Percentiles rank a stretch among this genome's conserved stretches.
Evolutionary conservation across 2,329 filamentous ascomycete genomes (phyloP).

Genomic region (Botrytis fabae): DNA sequence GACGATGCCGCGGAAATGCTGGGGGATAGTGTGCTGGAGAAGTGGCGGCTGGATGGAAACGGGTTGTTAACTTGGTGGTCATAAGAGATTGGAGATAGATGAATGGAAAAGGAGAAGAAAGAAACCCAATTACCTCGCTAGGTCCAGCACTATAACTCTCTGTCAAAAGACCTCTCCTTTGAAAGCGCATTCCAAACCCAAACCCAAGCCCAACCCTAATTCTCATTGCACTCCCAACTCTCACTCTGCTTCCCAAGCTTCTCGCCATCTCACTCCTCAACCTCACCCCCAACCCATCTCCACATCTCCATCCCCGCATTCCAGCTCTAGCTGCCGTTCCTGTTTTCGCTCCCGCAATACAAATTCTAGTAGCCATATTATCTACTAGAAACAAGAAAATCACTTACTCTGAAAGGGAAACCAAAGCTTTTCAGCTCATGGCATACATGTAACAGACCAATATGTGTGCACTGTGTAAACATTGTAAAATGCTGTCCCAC

Average conservation of each 20-base stretch:
- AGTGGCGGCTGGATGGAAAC: slow-evolving; percentile 59
- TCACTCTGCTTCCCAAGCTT: not conserved
- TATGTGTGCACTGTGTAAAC: not conserved
- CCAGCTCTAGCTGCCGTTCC: not conserved
- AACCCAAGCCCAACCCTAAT: not conserved
- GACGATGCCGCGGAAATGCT: slow-evolving; percentile 70
- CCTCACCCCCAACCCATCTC: not conserved
- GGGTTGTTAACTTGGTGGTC: not conserved
- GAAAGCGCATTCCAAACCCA: not conserved
- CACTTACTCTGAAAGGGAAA: not conserved
- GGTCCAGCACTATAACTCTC: slow-evolving; percentile 42
- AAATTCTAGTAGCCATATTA: not conserved
- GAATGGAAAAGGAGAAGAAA: slow-evolving; percentile 13
- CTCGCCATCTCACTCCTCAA: not conserved
- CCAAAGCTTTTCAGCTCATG: not conserved
- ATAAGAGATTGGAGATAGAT: not conserved
- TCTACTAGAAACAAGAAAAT: not conserved
- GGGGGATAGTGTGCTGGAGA: slow-evolving; percentile 66
- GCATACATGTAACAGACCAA: not conserved
- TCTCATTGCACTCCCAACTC: not conserved
- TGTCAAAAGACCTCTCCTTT: slow-evolving; percentile 38
- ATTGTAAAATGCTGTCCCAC: slow-evolving; percentile 6
- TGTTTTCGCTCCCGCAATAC: not conserved
- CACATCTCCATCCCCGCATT: not conserved
- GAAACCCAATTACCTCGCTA: slow-evolving; percentile 37